Base-by-base conservation (phyloP, 148 eudicot species). In the Rhododendron ferrugineum region DNA sequence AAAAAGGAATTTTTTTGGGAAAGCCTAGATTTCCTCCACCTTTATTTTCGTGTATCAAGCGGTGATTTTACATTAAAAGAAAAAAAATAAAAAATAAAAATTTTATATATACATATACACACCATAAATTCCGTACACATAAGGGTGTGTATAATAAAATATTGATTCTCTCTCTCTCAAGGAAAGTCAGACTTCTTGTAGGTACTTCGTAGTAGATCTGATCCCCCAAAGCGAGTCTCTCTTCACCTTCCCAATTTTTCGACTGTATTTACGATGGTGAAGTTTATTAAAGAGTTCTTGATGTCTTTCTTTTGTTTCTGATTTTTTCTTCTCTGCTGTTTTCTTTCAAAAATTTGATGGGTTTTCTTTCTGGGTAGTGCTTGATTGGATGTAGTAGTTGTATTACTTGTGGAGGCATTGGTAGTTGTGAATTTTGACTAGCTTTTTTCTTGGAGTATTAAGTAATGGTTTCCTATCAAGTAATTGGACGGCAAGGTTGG, bases 201-300 rank as follows among this genome's bases (percentile, higher is more conserved):
- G 46, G 37, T 14, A 64, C 58, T 42, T 36, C 52, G 32, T 46
- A 82, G 84, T 46, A 82, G 84, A 83, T 83, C 84, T 68, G 84
- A 83, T 83, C 46, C 78, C 23, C 6, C 46, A 28, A 83, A 68
- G 60, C 47, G 47, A 46, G 62, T 83, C 30, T 83, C 20, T 42
- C 56, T 68, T 23, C 58, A n/a, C 34, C 26, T 54, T 3, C 32
- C 4, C 54, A 5, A 5, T 32, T 26, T 66, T 11, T 22, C 0
- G 6, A 18, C 22, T 52, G 58, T 15, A 1, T 30, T 80, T 28
- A 20, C 14, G 26, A 10, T 81, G n/a, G 2, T 82, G 34, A 15
- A 64, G 70, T 82, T 26, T 66, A 82, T 6, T 9, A 64, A 82
- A 66, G 56, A 18, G 8, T 82, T 66, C 37, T 28, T 66, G 84